Percentiles rank a stretch among this genome's conserved stretches.
Evolutionary conservation across 2,329 filamentous ascomycete species (phyloP).

Genomic region (Epichloe hybrida): DNA sequence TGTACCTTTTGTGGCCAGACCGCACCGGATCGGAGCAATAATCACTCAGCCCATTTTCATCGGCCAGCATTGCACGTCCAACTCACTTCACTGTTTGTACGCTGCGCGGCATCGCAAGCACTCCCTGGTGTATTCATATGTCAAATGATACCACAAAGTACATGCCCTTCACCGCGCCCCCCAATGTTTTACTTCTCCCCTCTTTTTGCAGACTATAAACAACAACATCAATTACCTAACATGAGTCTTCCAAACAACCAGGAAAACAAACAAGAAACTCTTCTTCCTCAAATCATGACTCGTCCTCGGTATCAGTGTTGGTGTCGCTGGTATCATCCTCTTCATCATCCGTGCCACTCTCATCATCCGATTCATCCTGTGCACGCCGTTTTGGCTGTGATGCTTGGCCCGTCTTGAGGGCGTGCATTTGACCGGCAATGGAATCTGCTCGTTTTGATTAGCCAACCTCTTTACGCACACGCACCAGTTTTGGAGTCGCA

Average conservation of each 20-base stretch:
- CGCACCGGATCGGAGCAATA: too few species aligned
- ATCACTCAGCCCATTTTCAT: too few species aligned
- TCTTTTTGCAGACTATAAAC: not conserved
- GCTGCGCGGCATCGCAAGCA: too few species aligned
- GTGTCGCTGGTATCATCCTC: conserved; percentile 52
- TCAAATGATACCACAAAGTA: too few species aligned
- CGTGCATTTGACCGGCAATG: conserved; percentile 80
- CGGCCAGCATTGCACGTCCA: too few species aligned
- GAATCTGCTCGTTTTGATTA: conserved; percentile 46
- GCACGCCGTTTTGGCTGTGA: conserved; percentile 44
- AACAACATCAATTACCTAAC: not conserved
- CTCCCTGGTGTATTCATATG: too few species aligned
- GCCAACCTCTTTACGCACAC: not conserved
- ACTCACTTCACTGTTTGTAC: too few species aligned
- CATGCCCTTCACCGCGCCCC: too few species aligned
- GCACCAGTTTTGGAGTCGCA: not conserved
- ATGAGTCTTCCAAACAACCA: not conserved
- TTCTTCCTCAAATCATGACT: conserved; percentile 25
- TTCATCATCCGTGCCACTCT: conserved; percentile 65
- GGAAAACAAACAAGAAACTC: not conserved
- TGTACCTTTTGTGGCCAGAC: too few species aligned
- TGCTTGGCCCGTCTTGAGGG: conserved; percentile 58
- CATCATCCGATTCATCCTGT: conserved; percentile 55
- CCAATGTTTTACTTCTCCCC: not conserved
- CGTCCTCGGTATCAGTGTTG: conserved; percentile 54